Evolutionary conservation across 768 basidiomycete species (phyloP).

Genomic region (Gymnopilus junonius): DNA sequence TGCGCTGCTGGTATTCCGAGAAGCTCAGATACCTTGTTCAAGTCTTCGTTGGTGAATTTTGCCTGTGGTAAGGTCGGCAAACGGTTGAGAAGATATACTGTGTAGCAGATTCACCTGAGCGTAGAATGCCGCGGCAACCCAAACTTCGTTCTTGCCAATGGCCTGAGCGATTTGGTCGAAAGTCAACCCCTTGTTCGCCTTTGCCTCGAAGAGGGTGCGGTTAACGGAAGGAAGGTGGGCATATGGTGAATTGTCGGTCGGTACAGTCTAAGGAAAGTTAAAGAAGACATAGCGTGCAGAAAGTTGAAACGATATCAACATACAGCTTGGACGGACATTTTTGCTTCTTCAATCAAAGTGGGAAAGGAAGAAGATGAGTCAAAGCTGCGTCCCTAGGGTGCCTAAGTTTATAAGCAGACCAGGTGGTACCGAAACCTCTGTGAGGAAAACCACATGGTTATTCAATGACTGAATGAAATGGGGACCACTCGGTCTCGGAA

Average conservation of each 20-base stretch:
- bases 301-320: not conserved
- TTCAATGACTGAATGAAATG: conserved; percentile 1
- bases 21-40: conserved; percentile 51
- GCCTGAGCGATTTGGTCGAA: conserved; percentile 71
- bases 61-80: conserved; percentile 49
- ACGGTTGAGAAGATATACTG: not conserved
- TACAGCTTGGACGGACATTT: conserved; percentile 9
- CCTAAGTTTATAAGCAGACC: not conserved
- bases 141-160: conserved; percentile 77
- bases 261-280: conserved; percentile 37
- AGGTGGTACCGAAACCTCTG: not conserved
- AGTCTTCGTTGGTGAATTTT: conserved; percentile 65
- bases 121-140: conserved; percentile 83
- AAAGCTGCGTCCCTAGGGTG: not conserved
- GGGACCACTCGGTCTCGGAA: conserved; percentile 2
- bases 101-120: conserved; percentile 58
- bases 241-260: conserved; percentile 47
- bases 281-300: not conserved
- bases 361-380: not conserved
- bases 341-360: not conserved
- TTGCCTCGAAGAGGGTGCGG: conserved; percentile 61
- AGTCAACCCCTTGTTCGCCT: conserved; percentile 70
- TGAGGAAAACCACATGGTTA: not conserved
- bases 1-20: conserved; percentile 49
- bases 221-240: conserved; percentile 57